Percentiles rank a stretch among this genome's conserved stretches.
These are phyloP conservation scores for Ascochyta viciae-villosae DNA, from an alignment of 2,329 filamentous ascomycete genomes.

Conservation along the genomic window DNA sequence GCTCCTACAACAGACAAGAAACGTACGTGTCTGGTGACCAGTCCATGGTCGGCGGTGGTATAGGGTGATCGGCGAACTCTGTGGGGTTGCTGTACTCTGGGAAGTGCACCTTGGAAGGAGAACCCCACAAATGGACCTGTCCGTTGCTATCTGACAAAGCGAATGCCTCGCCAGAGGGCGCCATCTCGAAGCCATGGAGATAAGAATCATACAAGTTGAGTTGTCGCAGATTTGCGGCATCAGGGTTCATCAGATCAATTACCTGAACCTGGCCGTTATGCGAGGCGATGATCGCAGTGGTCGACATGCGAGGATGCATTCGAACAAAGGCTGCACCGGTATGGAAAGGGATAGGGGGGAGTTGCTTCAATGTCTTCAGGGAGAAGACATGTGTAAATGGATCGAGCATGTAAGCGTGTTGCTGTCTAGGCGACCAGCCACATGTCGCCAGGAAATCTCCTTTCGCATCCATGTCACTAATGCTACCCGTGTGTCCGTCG, in stretches of 20 bases:
- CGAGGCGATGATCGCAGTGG: conserved; percentile 91
- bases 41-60: conserved; percentile 67
- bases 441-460: conserved; percentile 96
- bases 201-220: conserved; percentile 75
- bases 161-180: conserved; percentile 85
- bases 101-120: conserved; percentile 83
- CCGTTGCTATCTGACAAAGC: conserved; percentile 81
- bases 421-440: conserved; percentile 85
- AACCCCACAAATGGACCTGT: conserved; percentile 86
- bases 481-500: conserved; percentile 85
- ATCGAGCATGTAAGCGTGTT: conserved; percentile 82
- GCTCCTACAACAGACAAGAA: too few species aligned
- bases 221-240: conserved; percentile 84
- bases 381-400: conserved; percentile 96
- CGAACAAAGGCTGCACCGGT: conserved; percentile 92
- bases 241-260: conserved; percentile 92
- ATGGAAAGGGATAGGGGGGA: conserved; percentile 90
- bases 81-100: conserved; percentile 78
- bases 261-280: conserved; percentile 94
- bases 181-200: conserved; percentile 82
- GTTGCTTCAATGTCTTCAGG: conserved; percentile 84
- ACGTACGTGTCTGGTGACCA: conserved; percentile 74
- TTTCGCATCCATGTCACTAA: conserved; percentile 97
- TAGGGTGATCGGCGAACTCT: conserved; percentile 73
- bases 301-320: conserved; percentile 95